Conservation (phyloP, 139 green algal genomes). For the Tetraselmis chui region DNA sequence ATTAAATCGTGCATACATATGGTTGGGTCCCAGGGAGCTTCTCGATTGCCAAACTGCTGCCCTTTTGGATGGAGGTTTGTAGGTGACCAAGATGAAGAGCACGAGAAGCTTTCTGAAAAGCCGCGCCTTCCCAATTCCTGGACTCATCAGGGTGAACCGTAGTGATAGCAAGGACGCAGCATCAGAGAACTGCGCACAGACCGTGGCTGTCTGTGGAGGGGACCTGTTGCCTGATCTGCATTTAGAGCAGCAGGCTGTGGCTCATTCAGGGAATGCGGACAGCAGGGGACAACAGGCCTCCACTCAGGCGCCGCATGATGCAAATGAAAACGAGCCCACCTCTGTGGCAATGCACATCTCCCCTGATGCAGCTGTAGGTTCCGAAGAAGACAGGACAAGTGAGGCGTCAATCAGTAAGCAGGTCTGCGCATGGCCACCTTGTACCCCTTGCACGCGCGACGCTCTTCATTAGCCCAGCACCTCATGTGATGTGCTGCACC, state of each 20-base stretch:
- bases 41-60: too few species aligned
- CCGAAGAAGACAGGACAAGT: background rate
- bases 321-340: background rate
- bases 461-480: too few species aligned
- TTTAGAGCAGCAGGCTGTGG: background rate
- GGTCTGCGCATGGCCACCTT: background rate
- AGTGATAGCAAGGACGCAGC: background rate
- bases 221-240: background rate
- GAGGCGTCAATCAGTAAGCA: background rate
- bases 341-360: too few species aligned
- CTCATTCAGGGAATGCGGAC: background rate
- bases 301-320: background rate
- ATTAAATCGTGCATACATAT: too few species aligned
- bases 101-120: too few species aligned
- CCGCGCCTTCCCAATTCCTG: background rate
- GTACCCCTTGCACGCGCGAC: too few species aligned
- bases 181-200: background rate
- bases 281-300: background rate
- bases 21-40: too few species aligned
- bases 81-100: too few species aligned
- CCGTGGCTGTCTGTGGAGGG: background rate
- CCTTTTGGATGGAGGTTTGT: too few species aligned
- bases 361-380: too few species aligned
- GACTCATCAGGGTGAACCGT: background rate
- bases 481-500: too few species aligned